These are phyloP conservation scores for Mortierella alpina DNA, from an alignment of 192 early-diverging fungal genomes.

Conservation along the genomic window DNA sequence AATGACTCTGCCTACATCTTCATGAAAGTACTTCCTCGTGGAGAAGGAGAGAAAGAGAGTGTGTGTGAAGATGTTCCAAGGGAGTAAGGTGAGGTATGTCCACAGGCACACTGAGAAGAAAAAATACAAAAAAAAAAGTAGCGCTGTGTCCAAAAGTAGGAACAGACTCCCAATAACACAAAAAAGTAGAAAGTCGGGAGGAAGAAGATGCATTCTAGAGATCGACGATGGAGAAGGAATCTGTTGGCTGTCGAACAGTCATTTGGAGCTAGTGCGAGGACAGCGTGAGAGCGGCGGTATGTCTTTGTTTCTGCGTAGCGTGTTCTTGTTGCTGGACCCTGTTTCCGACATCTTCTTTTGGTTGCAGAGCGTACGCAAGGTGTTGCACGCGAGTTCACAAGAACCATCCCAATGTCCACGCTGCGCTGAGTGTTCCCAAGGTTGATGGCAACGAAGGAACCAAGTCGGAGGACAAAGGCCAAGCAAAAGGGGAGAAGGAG, in stretches of 20 bases:
- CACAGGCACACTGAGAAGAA: not conserved
- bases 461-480: no score
- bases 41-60: not conserved
- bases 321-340: slow-evolving; percentile 8
- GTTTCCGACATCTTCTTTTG: not conserved
- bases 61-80: not conserved
- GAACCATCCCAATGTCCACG: no score
- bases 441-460: no score
- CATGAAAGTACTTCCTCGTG: not conserved
- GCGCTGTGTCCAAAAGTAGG: not conserved
- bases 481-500: no score
- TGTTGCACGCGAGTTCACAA: no score
- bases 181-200: not conserved
- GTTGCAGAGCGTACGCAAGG: no score
- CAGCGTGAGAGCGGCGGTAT: not conserved
- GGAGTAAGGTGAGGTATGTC: not conserved
- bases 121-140: not conserved
- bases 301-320: not conserved
- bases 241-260: not conserved
- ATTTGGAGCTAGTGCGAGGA: slow-evolving; percentile 11
- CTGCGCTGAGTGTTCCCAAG: no score
- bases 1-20: not conserved
- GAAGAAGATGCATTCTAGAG: not conserved
- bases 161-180: not conserved
- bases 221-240: no score